Evolutionary conservation across 768 basidiomycete genomes (phyloP), one percentile per base, ranked within the genome.

Genomic region (Rhizopogon vulgaris): DNA sequence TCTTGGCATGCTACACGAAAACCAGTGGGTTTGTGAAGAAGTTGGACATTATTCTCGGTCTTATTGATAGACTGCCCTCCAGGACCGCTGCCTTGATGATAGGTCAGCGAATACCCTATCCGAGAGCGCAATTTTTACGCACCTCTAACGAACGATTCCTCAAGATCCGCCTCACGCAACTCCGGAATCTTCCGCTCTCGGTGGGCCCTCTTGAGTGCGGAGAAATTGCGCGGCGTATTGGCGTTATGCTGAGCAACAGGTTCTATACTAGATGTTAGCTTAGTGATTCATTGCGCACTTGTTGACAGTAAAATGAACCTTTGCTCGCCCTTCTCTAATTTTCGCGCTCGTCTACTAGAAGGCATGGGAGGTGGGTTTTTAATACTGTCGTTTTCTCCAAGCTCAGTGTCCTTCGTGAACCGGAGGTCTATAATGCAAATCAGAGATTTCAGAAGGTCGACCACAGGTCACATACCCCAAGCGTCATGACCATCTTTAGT

Each of bases 51-150:
- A 69, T 94, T 84, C 73, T 86, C 80, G 54, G 90, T 92, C 73
- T 96, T 97, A 75, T 97, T 95, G 65, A 95, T 85, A 25, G 91
- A 93, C 75, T 97, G 94, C n/a, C 94, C 94, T 27, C 94, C 94
- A 55, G 93, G 92, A 15, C 92, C 94, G 63, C 89, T 85, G 41
- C 91, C 91, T 93, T 22, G 18, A 62, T 25, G 43, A 2, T 9
- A 30, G 45, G 52, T 64, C 27, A 58, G n/a, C 17, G n/a, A 45
- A 43, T 22, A 41, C 1, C 45, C 15, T 46, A 41, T n/a, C 36
- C 28, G 22, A 51, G 48, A 32, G 15, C 12, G 54, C 14, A 6
- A 32, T 9, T 34, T 55, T n/a, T 58, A 71, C 65, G 62, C 48
- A 88, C 93, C 93, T 66, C 90, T 78, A 47, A 94, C 87, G 67